These are phyloP conservation scores for Marasmius sp. DNA, from an alignment of 1,284 basidiomycete genomes.

Conservation along the genomic window DNA sequence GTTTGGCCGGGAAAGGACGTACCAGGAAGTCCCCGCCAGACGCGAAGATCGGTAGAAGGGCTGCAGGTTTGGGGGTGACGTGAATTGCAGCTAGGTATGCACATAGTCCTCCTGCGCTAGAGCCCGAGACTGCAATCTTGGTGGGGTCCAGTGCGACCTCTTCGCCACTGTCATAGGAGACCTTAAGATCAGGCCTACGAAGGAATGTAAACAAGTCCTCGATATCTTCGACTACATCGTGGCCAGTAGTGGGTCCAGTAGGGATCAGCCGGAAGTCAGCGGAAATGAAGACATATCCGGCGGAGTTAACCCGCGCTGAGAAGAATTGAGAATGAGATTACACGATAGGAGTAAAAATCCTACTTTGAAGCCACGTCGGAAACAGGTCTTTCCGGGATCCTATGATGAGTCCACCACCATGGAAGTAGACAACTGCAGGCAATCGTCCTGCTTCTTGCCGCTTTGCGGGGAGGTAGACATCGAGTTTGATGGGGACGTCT, in stretches of 20 bases:
- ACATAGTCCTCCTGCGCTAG: slow-evolving; percentile 9
- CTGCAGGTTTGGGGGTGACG: slow-evolving; percentile 3
- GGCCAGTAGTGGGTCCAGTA: slow-evolving; percentile 8
- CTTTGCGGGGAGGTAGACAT: neutral
- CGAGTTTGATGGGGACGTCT: slow-evolving; percentile 1
- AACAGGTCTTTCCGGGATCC: slow-evolving; percentile 10
- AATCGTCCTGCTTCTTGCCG: neutral
- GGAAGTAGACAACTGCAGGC: slow-evolving; percentile 9
- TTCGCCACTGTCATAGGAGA: neutral
- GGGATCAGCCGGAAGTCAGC: slow-evolving; percentile 13
- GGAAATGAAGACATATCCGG: slow-evolving; percentile 11
- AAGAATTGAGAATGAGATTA: neutral
- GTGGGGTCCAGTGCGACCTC: slow-evolving; percentile 1
- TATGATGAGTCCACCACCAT: slow-evolving; percentile 12
- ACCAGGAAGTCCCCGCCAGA: slow-evolving; percentile 11
- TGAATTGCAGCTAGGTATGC: slow-evolving; percentile 13
- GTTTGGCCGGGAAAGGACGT: neutral
- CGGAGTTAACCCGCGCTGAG: slow-evolving; percentile 7
- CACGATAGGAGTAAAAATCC: neutral
- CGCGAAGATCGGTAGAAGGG: slow-evolving; percentile 6
- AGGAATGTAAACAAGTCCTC: slow-evolving; percentile 10
- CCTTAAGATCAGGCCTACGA: neutral
- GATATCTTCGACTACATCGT: slow-evolving; percentile 14
- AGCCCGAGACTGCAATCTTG: slow-evolving; percentile 7
- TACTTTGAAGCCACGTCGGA: slow-evolving; percentile 12